These are phyloP conservation scores for Alternaria angustiovoidea DNA, from an alignment of 2,329 filamentous ascomycete genomes.

Conservation along the genomic window DNA sequence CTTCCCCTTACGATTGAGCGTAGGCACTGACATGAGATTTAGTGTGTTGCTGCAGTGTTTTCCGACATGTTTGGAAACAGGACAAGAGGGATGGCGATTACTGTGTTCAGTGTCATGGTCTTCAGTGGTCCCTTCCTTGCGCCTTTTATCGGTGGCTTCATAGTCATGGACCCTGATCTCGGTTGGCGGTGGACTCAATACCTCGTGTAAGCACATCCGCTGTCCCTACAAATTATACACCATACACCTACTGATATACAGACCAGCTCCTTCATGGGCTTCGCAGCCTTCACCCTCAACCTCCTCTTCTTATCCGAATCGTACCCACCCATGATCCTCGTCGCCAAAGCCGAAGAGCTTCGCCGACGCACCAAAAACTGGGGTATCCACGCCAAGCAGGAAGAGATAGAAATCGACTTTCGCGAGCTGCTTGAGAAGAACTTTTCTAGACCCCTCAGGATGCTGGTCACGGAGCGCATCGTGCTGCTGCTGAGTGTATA, in stretches of 20 bases:
- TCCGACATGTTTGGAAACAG: conserved; percentile 63
- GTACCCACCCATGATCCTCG: conserved; percentile 66
- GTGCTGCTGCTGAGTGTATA: conserved; percentile 51
- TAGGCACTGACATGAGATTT: conserved; percentile 5
- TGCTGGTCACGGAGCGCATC: conserved; percentile 59
- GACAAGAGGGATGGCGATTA: conserved; percentile 53
- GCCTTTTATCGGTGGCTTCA: conserved; percentile 65
- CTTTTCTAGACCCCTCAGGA: conserved; percentile 59
- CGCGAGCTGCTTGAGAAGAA: conserved; percentile 62
- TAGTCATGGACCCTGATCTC: conserved; percentile 57
- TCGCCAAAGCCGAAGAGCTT: conserved; percentile 63
- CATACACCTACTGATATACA: not conserved
- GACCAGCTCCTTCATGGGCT: conserved; percentile 60
- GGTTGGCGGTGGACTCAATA: conserved; percentile 67
- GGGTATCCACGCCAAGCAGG: conserved; percentile 67
- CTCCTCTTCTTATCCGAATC: conserved; percentile 65
- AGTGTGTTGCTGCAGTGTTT: conserved; percentile 62
- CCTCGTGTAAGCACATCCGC: conserved; percentile 49
- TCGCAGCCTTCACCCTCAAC: conserved; percentile 58
- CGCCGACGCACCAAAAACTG: conserved; percentile 66
- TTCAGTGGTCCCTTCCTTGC: conserved; percentile 62
- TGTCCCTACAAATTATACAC: not conserved
- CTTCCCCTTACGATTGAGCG: not conserved
- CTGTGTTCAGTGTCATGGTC: conserved; percentile 61
- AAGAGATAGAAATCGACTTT: conserved; percentile 63